Percentiles rank a stretch among this genome's conserved stretches.
Evolutionary conservation across 331 rosid species (phyloP).

Genomic region (Pyracantha coccinea): DNA sequence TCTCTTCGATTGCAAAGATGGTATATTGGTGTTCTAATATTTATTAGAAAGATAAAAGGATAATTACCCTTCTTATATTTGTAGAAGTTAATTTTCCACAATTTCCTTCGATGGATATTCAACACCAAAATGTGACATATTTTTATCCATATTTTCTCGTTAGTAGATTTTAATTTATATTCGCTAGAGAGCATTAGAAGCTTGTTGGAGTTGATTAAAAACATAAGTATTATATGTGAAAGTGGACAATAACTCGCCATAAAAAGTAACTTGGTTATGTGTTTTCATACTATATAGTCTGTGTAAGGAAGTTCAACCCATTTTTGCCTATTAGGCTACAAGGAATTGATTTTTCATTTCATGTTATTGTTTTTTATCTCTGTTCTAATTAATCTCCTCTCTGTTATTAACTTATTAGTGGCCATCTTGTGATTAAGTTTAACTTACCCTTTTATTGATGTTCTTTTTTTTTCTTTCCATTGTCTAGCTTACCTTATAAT

Average conservation of each 20-base stretch:
- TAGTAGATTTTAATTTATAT: not conserved
- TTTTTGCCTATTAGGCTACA: not conserved
- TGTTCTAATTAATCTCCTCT: not conserved
- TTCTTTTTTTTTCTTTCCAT: conserved; percentile 2
- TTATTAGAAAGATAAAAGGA: not conserved
- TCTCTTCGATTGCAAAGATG: not conserved
- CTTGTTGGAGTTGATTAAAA: not conserved
- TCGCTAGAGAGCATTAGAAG: not conserved
- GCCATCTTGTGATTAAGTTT: not conserved
- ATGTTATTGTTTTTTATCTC: not conserved
- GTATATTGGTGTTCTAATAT: not conserved
- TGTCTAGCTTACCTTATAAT: not conserved
- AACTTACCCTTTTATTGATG: not conserved
- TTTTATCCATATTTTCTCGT: not conserved
- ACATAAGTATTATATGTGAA: not conserved
- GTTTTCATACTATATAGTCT: not conserved
- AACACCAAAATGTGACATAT: not conserved
- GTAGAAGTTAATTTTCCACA: not conserved
- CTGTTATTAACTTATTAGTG: not conserved
- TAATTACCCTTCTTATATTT: not conserved
- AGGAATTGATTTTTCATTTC: not conserved
- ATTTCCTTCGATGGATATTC: not conserved
- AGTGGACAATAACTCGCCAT: not conserved
- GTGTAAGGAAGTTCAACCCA: not conserved
- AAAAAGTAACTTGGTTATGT: not conserved